Evolutionary conservation across 2,329 filamentous ascomycete genomes (phyloP).

Genomic region (Tothia fuscella): DNA sequence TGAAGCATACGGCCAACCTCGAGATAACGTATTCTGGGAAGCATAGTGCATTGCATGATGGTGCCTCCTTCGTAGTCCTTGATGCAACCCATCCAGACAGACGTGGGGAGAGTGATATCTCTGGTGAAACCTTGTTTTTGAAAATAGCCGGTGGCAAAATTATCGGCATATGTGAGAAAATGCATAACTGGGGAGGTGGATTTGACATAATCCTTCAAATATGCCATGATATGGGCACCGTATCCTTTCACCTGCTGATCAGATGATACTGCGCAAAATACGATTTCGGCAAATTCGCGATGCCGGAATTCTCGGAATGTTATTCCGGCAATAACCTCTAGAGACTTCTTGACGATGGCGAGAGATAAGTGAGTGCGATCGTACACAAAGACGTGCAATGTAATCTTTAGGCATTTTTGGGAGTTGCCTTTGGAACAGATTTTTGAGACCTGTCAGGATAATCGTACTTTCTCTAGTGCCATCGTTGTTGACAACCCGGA

Average conservation of each 20-base stretch:
- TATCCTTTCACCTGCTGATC: conserved; percentile 99
- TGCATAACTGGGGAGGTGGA: conserved; percentile 96
- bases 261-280: conserved; percentile 94
- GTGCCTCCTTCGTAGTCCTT: conserved; percentile 99
- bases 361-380: conserved; percentile 93
- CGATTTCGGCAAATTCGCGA: conserved; percentile 90
- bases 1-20: conserved; percentile 87
- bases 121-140: conserved; percentile 99
- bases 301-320: conserved; percentile 91
- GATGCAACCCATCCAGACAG: conserved; percentile 98
- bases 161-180: conserved; percentile 96
- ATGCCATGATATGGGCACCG: conserved; percentile 93
- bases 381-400: conserved; percentile 90
- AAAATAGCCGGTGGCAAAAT: conserved; percentile 98
- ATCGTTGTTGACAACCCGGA: conserved; percentile 96
- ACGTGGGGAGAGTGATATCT: conserved; percentile 83
- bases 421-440: conserved; percentile 95
- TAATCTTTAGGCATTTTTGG: conserved; percentile 99
- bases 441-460: conserved; percentile 89
- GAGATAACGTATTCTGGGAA: conserved; percentile 87
- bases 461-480: conserved; percentile 77
- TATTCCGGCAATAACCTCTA: conserved; percentile 84
- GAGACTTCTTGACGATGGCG: conserved; percentile 90
- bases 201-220: conserved; percentile 96
- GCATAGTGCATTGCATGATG: conserved; percentile 98